Percentiles rank a stretch among this genome's conserved stretches.
Evolutionary conservation across 2,329 filamentous ascomycete genomes (phyloP).

Genomic region (Aspergillus glaucus): DNA sequence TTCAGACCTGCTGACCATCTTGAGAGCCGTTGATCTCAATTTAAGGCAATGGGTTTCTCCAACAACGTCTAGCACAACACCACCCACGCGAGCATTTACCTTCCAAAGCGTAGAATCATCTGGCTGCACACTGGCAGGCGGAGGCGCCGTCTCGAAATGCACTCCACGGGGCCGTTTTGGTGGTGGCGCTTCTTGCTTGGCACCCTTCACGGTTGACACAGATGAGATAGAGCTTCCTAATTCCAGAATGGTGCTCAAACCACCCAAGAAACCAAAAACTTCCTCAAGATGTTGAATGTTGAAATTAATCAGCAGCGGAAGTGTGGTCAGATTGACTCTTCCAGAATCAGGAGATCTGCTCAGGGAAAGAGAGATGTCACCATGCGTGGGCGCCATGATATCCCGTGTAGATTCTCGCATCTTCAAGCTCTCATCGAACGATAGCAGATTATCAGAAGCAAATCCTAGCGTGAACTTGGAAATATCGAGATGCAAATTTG

Average conservation of each 20-base stretch:
- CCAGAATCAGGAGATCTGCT: conserved; percentile 23
- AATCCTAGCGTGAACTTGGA: conserved; percentile 44
- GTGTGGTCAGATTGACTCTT: conserved; percentile 60
- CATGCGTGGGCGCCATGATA: conserved; percentile 27
- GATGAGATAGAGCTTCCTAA: conserved; percentile 79
- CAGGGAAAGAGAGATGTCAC: conserved; percentile 36
- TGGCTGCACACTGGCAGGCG: conserved; percentile 16
- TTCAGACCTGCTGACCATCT: conserved; percentile 68
- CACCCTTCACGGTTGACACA: conserved; percentile 49
- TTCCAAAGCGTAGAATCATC: conserved; percentile 45
- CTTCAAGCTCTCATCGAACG: conserved; percentile 44
- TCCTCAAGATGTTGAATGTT: conserved; percentile 80
- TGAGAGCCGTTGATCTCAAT: conserved; percentile 73
- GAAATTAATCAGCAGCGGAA: conserved; percentile 68
- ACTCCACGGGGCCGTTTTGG: conserved; percentile 44
- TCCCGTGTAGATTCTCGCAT: conserved; percentile 43
- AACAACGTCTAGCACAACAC: conserved; percentile 67
- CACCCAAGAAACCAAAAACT: conserved; percentile 81
- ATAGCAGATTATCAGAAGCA: conserved; percentile 45
- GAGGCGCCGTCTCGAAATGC: conserved; percentile 49
- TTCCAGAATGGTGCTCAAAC: conserved; percentile 83
- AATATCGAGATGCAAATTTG: conserved; percentile 24
- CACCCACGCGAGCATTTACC: conserved; percentile 68
- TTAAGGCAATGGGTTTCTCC: conserved; percentile 70
- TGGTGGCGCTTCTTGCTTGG: conserved; percentile 16